These are phyloP conservation scores for Carex littledalei DNA, from an alignment of 176 grass and related monocot genomes.

Conservation along the genomic window DNA sequence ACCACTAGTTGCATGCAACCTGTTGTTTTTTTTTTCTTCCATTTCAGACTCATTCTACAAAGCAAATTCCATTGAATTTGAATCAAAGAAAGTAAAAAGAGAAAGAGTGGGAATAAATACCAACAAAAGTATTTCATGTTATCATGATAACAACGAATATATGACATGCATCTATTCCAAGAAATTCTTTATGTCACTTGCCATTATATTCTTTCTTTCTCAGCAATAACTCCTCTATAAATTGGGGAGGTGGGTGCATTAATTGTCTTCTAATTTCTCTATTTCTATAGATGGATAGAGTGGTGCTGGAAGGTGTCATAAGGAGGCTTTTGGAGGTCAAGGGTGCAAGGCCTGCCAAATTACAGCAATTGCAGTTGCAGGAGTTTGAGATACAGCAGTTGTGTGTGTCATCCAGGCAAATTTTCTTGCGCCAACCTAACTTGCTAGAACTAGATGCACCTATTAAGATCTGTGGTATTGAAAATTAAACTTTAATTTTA, in stretches of 20 bases:
- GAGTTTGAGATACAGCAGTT: constrained; percentile 62
- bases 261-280: neutral
- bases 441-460: constrained; percentile 51
- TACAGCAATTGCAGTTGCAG: constrained; percentile 23
- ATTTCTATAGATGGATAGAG: constrained; percentile 26
- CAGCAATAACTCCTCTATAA: neutral
- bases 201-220: constrained; percentile 4
- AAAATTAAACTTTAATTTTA: neutral
- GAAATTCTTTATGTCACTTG: constrained; percentile 1
- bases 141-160: constrained; percentile 14
- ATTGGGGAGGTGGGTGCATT: neutral
- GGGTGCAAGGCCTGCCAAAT: neutral
- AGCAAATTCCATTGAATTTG: constrained; percentile 16
- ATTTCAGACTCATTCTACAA: constrained; percentile 1
- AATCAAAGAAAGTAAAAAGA: constrained; percentile 13
- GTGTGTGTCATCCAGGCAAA: constrained; percentile 39
- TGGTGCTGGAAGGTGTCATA: constrained; percentile 37
- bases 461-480: constrained; percentile 49
- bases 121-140: neutral
- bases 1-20: neutral
- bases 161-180: neutral
- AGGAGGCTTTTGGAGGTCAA: constrained; percentile 38
- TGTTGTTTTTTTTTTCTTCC: neutral
- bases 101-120: constrained; percentile 10
- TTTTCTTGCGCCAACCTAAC: constrained; percentile 53